Evolutionary conservation across 164 flowering plant genomes (phyloP), one percentile per base, ranked within the genome.

Genomic region (Hamamelis virginiana): DNA sequence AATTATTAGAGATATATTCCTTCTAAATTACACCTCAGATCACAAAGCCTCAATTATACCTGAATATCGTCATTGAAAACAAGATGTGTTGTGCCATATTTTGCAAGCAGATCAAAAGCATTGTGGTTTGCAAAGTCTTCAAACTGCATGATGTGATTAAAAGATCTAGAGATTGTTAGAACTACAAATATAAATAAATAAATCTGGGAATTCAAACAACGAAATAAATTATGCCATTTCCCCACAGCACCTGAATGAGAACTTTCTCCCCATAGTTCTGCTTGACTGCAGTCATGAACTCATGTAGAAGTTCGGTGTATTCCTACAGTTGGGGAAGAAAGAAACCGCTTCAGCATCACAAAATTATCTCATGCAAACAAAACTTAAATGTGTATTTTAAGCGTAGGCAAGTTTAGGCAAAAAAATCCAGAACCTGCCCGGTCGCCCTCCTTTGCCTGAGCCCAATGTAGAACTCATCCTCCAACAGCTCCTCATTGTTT

Each of bases 61-160:
- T 75, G 78, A 51, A 75, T 71, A 67, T 75, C 78, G 19, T 71
- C 78, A 62, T 75, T 75, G 68, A 71, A 71, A 44, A 75, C 78
- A 33, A 75, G 74, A 75, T 75, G 78, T 9, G 64, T 65, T 1
- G 70, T 50, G 63, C 71, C 52, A 50, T 75, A 75, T 33, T 62
- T 70, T 21, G 66, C 57, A 45, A 75, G 73, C 55, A 75, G 71
- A 18, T 75, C 78, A 62, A 75, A 70, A n/a, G 72, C 69, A 50
- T 75, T 73, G 55, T 73, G 76, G 59, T 74, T 74, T 47, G 69
- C 73, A 43, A 69, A 74, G 43, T 74, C 77, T 59, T 74, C 77
- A 64, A 74, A 74, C 73, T 74, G 72, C 27, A 68, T 19, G 52
- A 27, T 41, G 41, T 58, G 15, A 13, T 48, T 46, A 16, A 21